phyloP scores from a whole-genome alignment of 768 basidiomycete genomes.

The Pleurotus salmoneostramineus region DNA sequence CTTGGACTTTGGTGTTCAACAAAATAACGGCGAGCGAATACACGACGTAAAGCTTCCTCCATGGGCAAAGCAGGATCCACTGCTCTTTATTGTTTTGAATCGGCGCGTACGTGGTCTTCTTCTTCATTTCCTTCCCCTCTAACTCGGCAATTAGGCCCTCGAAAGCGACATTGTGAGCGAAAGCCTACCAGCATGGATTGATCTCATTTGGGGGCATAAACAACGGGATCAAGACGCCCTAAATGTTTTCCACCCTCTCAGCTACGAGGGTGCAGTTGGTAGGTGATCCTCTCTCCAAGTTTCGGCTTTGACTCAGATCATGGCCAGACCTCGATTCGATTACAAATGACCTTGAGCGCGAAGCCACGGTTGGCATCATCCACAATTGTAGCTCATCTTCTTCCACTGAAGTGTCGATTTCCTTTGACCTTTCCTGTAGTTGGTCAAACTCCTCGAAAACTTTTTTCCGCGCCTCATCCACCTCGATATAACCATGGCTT shows the following conservation, averaged over 20 bases:
- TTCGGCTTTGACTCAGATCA: background rate
- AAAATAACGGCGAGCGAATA: constrained; percentile 73
- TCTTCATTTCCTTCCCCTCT: background rate
- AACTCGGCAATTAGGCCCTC: constrained; percentile 51
- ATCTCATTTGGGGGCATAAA: constrained; percentile 88
- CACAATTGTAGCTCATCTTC: constrained; percentile 66
- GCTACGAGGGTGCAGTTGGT: constrained; percentile 90
- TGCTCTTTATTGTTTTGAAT: constrained; percentile 78
- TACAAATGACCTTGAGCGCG: constrained; percentile 80
- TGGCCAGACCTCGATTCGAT: constrained; percentile 77
- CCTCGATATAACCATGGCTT: constrained; percentile 66
- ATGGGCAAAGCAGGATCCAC: constrained; percentile 84
- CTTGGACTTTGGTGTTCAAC: constrained; percentile 75
- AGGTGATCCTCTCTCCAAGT: constrained; percentile 7
- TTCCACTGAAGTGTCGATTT: constrained; percentile 1
- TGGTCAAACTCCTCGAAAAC: constrained; percentile 87
- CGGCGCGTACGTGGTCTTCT: constrained; percentile 48
- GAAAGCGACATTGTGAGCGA: constrained; percentile 88
- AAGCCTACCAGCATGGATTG: constrained; percentile 85
- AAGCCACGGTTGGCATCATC: constrained; percentile 92
- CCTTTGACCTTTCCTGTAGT: constrained; percentile 36
- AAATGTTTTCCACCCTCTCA: constrained; percentile 91
- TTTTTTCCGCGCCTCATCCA: constrained; percentile 78
- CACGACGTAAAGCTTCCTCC: constrained; percentile 86
- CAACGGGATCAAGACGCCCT: constrained; percentile 73